phyloP scores from a whole-genome alignment of 192 early-diverging fungal genomes.

The Radiomyces spectabilis region DNA sequence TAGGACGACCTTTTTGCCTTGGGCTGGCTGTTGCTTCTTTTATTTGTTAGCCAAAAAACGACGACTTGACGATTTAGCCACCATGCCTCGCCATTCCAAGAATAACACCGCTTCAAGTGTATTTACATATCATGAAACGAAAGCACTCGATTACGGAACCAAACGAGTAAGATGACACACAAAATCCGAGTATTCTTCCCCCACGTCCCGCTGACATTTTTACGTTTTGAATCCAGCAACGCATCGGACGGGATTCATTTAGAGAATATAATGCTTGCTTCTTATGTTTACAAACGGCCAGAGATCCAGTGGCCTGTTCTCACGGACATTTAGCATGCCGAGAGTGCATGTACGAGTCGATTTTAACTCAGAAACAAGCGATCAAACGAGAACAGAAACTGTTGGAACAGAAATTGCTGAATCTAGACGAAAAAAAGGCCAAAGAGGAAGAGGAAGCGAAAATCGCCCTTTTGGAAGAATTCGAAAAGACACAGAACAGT shows the following conservation, averaged over 20 bases:
- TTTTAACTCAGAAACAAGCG: slow-evolving; percentile 77
- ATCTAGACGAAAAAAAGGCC: slow-evolving; percentile 34
- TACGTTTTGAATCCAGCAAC: slow-evolving; percentile 39
- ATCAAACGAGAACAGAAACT: slow-evolving; percentile 51
- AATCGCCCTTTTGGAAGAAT: slow-evolving; percentile 45
- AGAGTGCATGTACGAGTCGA: slow-evolving; percentile 81
- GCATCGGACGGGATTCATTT: slow-evolving; percentile 80
- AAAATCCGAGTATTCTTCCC: not conserved
- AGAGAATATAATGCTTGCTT: slow-evolving; percentile 81
- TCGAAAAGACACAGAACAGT: slow-evolving; percentile 61
- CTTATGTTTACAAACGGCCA: slow-evolving; percentile 72
- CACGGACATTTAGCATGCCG: slow-evolving; percentile 84
- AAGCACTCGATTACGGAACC: slow-evolving; percentile 85
- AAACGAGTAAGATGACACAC: slow-evolving; percentile 49
- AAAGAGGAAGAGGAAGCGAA: slow-evolving; percentile 33
- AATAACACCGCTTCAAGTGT: slow-evolving; percentile 87
- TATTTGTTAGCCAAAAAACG: too few species aligned
- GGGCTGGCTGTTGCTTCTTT: too few species aligned
- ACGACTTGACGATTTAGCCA: too few species aligned
- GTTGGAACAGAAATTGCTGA: slow-evolving; percentile 34
- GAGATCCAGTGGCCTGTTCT: slow-evolving; percentile 61
- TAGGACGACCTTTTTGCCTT: too few species aligned
- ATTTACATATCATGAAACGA: slow-evolving; percentile 86
- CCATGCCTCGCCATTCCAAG: slow-evolving; percentile 85
- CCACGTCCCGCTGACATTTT: not conserved